phyloP scores from a whole-genome alignment of 2,329 filamentous ascomycete genomes.

The Albifimbria verrucaria region DNA sequence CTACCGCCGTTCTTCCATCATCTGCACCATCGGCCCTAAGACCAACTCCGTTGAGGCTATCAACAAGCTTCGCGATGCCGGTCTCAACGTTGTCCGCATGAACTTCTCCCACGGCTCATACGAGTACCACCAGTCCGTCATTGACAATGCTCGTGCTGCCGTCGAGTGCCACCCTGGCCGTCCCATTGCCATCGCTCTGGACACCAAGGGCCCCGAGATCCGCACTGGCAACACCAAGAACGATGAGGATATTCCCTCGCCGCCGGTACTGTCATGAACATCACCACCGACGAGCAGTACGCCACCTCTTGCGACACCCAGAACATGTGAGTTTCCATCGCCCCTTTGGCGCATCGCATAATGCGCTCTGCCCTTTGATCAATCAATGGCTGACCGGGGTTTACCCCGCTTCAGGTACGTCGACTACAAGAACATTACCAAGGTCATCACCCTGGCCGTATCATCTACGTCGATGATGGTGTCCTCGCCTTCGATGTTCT shows the following conservation, averaged over 20 bases:
- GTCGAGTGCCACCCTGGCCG: conserved; percentile 75
- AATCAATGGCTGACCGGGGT: neutral
- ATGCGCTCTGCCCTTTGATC: conserved; percentile 1
- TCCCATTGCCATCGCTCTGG: conserved; percentile 91
- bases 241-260: conserved; percentile 84
- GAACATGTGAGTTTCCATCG: conserved; percentile 90
- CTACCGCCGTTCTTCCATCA: conserved; percentile 96
- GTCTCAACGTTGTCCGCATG: conserved; percentile 99
- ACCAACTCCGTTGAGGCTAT: conserved; percentile 98
- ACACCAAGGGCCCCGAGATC: conserved; percentile 64
- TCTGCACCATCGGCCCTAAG: conserved; percentile 98
- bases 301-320: conserved; percentile 77
- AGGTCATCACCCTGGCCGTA: conserved; percentile 88
- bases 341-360: no score
- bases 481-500: conserved; percentile 95
- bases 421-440: conserved; percentile 99
- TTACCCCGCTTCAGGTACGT: conserved; percentile 66
- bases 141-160: conserved; percentile 89
- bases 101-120: conserved; percentile 86
- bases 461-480: conserved; percentile 98
- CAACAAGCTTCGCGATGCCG: conserved; percentile 84
- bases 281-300: conserved; percentile 95
- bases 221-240: conserved; percentile 68
- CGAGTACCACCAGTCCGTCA: conserved; percentile 97
- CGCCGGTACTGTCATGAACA: conserved; percentile 82